Base-by-base conservation (phyloP, 768 basidiomycete genomes). In the Agrocybe pediades region DNA sequence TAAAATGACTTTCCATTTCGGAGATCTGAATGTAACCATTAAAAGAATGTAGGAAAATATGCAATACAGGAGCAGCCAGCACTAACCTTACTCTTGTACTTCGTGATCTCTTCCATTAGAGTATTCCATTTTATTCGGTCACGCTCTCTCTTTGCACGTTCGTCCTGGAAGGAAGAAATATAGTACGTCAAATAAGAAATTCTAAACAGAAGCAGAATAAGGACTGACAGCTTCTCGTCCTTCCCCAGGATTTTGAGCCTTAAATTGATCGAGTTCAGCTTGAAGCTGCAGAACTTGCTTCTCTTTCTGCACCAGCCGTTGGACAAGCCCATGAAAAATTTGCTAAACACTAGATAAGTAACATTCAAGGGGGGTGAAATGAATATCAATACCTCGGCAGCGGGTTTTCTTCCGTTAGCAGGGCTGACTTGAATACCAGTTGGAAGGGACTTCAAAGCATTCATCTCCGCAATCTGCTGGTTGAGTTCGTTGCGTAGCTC, bases 251-350 rank as follows among this genome's bases (percentile, higher is more conserved):
- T 81, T 82, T 65, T 84, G 80, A 4, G 75, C 71, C 59, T 81
- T 84, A 58, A 86, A 69, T 16, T 78, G 75, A 51, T 86, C 87
- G 17, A 95, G 69, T 62, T 94, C 88, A 3, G 78, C 78, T 64
- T 87, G 86, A 1, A 95, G 77, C 51, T 86, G 83, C 2, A 83
- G 65, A 1, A 92, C 89, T 67, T 94, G 84, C 62, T 89, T 92
- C 72, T 97, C 94, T 66, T 93, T 94, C 65, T 86, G 81, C 2
- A 88, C 82, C 15, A 95, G 75, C 9, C 90, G 84, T 62, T 92
- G 90, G 8, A 93, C 83, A 17, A 95, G 64, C 1, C 89, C 90
- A 56, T 84, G 80, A 52, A 88, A 78, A 57, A 80, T 85, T 81
- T 88, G 71, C 41, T 51, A 42, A 3, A 29, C 9, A 41, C 47